phyloP scores from a whole-genome alignment of 2,329 filamentous ascomycete species.

The Pezicula radicicola region DNA sequence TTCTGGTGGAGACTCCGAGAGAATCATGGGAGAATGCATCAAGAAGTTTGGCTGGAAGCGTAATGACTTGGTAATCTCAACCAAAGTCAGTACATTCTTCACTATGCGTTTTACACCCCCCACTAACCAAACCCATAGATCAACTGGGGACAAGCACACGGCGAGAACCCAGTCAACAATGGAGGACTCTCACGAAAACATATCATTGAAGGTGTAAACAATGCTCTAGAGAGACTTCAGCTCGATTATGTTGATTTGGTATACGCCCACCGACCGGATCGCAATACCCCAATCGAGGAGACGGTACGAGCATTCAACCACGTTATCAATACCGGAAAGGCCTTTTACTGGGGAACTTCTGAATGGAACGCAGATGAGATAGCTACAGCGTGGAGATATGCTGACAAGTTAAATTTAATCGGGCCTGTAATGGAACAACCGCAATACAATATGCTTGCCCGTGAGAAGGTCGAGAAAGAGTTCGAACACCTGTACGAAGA shows the following conservation, averaged over 20 bases:
- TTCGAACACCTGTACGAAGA: constrained; percentile 59
- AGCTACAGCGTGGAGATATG: constrained; percentile 56
- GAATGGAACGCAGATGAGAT: constrained; percentile 68
- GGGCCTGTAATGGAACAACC: constrained; percentile 67
- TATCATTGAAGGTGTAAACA: constrained; percentile 62
- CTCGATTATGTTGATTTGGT: constrained; percentile 65
- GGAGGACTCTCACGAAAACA: constrained; percentile 67
- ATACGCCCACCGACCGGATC: constrained; percentile 67
- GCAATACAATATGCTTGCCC: constrained; percentile 60
- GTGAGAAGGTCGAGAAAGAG: constrained; percentile 62
- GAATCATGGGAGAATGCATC: constrained; percentile 52
- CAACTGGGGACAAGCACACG: constrained; percentile 61
- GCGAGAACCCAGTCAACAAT: constrained; percentile 63
- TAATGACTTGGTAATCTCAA: constrained; percentile 54
- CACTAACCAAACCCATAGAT: constrained; percentile 38
- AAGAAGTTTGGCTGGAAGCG: constrained; percentile 55
- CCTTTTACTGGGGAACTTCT: constrained; percentile 69
- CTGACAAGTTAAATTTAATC: constrained; percentile 58
- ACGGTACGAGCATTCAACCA: constrained; percentile 69
- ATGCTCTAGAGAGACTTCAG: constrained; percentile 49
- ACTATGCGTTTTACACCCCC: neutral
- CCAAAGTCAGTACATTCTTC: constrained; percentile 37
- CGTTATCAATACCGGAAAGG: constrained; percentile 64
- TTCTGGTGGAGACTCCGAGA: constrained; percentile 48
- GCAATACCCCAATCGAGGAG: constrained; percentile 67